Percentiles rank a stretch among this genome's conserved stretches.
These are phyloP conservation scores for Arthrocladium fulminans DNA, from an alignment of 2,329 filamentous ascomycete species.

Conservation along the genomic window DNA sequence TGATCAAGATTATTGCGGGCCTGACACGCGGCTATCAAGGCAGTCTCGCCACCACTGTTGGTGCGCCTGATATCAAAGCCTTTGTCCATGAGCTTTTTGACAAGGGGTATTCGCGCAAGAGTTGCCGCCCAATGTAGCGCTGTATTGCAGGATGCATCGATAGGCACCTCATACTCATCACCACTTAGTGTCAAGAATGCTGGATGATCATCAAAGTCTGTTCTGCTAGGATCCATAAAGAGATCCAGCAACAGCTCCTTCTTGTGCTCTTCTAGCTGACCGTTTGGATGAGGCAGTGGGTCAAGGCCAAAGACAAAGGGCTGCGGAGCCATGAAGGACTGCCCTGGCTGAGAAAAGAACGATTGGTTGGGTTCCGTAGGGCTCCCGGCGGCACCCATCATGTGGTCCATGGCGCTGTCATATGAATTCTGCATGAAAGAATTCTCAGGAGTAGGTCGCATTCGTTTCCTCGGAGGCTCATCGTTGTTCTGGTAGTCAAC, in stretches of 20 bases:
- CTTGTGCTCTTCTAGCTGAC: conserved; percentile 65
- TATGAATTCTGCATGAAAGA: conserved; percentile 33
- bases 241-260: conserved; percentile 73
- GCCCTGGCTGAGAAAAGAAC: conserved; percentile 34
- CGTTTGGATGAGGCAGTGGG: conserved; percentile 43
- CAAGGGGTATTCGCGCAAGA: conserved; percentile 70
- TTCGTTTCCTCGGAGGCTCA: conserved; percentile 24
- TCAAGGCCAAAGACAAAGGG: conserved; percentile 29
- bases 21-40: conserved; percentile 81
- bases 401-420: conserved; percentile 17
- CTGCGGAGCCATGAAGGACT: conserved; percentile 18
- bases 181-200: conserved; percentile 67
- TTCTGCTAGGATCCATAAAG: conserved; percentile 64
- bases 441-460: conserved; percentile 27
- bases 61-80: conserved; percentile 83
- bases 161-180: conserved; percentile 80
- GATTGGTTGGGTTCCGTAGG: conserved; percentile 40
- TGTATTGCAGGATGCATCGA: conserved; percentile 77
- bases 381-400: conserved; percentile 23
- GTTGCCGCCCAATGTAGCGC: conserved; percentile 95
- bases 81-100: conserved; percentile 70
- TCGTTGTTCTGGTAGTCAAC: conserved; percentile 20
- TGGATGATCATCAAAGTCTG: conserved; percentile 65
- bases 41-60: conserved; percentile 83
- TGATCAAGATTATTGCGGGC: conserved; percentile 94